Conservation (phyloP, 192 early-diverging fungal genomes). For the Linnemannia schmuckeri region DNA sequence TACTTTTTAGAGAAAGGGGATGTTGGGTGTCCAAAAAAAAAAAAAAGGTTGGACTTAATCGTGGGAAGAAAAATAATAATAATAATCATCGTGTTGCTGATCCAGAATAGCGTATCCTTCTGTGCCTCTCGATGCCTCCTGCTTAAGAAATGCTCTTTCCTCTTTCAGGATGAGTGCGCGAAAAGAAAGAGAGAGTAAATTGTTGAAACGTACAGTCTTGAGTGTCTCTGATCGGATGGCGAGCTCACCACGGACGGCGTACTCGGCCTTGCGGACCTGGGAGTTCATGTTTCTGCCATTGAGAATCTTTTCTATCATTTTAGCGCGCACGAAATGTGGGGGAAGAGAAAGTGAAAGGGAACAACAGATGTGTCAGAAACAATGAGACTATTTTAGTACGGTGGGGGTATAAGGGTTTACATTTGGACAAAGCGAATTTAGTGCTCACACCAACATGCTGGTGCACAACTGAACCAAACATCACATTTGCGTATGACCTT, state of each 20-base stretch:
- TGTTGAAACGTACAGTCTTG: slow-evolving; percentile 57
- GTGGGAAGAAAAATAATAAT: slow-evolving; percentile 30
- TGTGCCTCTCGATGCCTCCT: background rate
- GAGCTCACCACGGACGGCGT: slow-evolving; percentile 95
- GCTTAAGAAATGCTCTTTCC: background rate
- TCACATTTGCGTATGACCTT: background rate
- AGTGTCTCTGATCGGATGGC: slow-evolving; percentile 95
- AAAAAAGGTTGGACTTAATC: slow-evolving; percentile 6
- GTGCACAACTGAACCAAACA: no score
- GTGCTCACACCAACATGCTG: no score
- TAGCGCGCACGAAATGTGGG: background rate
- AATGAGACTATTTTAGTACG: background rate
- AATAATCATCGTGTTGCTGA: background rate
- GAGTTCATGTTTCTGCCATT: slow-evolving; percentile 80
- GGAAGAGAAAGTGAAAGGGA: background rate
- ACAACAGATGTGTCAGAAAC: background rate
- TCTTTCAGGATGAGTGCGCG: background rate
- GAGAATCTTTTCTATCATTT: slow-evolving; percentile 69
- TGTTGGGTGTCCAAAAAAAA: slow-evolving; percentile 9
- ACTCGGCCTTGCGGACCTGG: slow-evolving; percentile 82
- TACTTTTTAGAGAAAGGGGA: background rate
- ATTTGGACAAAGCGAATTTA: background rate
- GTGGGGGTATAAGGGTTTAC: background rate
- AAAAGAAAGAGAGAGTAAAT: background rate
- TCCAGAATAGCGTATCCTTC: background rate